A percentile compares a stretch with the other conserved stretches of the same genome.
Evolutionary conservation across 345 rosid genomes (phyloP).

Genomic region (Aquilaria sinensis): DNA sequence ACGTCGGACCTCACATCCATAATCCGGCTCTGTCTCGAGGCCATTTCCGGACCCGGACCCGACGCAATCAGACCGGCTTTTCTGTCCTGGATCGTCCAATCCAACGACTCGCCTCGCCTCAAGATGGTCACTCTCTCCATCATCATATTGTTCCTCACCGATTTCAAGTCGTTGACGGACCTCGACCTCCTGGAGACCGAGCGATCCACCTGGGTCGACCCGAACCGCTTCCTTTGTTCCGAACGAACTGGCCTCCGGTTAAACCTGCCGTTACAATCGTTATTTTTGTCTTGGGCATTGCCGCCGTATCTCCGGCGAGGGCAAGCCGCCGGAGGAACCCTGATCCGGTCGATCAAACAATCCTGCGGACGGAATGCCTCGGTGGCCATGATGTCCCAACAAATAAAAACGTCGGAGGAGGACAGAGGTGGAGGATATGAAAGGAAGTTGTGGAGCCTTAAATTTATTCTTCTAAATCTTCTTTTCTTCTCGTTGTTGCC

Average conservation of each 20-base stretch:
- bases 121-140: conserved; percentile 35
- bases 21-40: neutral
- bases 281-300: neutral
- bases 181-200: conserved; percentile 22
- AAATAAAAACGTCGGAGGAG: too few species aligned
- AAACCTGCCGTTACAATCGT: conserved; percentile 16
- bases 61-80: conserved; percentile 11
- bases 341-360: conserved; percentile 39
- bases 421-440: too few species aligned
- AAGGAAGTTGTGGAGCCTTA: too few species aligned
- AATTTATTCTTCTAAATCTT: too few species aligned
- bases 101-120: conserved; percentile 56
- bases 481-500: too few species aligned
- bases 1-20: conserved; percentile 20
- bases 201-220: conserved; percentile 6
- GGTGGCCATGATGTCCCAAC: conserved; percentile 50
- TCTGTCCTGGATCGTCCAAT: conserved; percentile 26
- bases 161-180: conserved; percentile 32
- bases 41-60: conserved; percentile 12
- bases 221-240: conserved; percentile 31
- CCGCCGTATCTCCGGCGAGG: conserved; percentile 39
- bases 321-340: conserved; percentile 36
- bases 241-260: conserved; percentile 35
- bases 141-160: conserved; percentile 8
- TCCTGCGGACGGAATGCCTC: conserved; percentile 75